Percentiles rank a stretch among this genome's conserved stretches.
Evolutionary conservation across 1,284 basidiomycete species (phyloP).

Genomic region (Naganishia cerealis): DNA sequence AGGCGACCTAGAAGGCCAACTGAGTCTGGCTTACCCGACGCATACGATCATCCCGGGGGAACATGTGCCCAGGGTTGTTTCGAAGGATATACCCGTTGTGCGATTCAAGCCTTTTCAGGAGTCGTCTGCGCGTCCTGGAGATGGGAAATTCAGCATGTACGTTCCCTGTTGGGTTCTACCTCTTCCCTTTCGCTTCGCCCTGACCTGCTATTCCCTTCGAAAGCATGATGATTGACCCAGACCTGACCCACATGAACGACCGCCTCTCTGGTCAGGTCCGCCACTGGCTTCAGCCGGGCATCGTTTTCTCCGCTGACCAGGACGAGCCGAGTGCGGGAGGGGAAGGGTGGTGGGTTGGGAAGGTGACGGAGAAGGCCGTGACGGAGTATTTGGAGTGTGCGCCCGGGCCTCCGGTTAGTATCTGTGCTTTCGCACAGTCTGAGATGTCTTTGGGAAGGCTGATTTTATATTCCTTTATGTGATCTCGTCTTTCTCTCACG

Average conservation of each 20-base stretch:
- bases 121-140: neutral
- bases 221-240: conserved; percentile 29
- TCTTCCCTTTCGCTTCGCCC: neutral
- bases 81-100: conserved; percentile 13
- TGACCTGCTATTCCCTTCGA: neutral
- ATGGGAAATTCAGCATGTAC: conserved; percentile 9
- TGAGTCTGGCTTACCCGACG: conserved; percentile 22
- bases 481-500: neutral
- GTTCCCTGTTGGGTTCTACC: neutral
- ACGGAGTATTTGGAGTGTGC: conserved; percentile 29
- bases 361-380: conserved; percentile 6
- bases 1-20: conserved; percentile 10
- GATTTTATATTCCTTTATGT: neutral
- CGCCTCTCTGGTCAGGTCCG: conserved; percentile 27
- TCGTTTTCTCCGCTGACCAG: conserved; percentile 1
- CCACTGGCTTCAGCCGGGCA: conserved; percentile 23
- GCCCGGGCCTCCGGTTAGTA: conserved; percentile 31
- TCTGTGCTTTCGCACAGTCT: neutral
- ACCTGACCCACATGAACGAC: conserved; percentile 26
- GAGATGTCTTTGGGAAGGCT: neutral
- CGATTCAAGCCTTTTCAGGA: conserved; percentile 16
- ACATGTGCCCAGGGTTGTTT: conserved; percentile 10
- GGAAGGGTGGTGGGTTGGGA: conserved; percentile 5
- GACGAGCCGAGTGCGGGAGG: neutral
- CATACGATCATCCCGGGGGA: conserved; percentile 18